phyloP scores from a whole-genome alignment of 108 stramenopile genomes.

The Skeletonema tropicum region DNA sequence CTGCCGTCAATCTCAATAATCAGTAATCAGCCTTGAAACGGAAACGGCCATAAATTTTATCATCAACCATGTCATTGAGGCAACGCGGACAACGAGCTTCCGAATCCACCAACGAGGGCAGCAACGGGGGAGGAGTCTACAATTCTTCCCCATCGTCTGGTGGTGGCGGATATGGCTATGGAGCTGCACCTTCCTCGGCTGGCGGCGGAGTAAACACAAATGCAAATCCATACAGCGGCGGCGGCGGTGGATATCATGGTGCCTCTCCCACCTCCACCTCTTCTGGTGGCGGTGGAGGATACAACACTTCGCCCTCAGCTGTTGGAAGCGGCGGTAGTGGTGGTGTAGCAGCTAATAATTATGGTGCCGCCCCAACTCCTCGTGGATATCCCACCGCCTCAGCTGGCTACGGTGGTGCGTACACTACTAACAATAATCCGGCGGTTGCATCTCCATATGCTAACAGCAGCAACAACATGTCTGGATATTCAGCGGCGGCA shows the following conservation, averaged over 20 bases:
- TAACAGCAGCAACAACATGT: too few species aligned
- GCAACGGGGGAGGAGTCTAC: not conserved
- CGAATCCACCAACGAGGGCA: slow-evolving; percentile 21
- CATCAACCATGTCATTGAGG: slow-evolving; percentile 29
- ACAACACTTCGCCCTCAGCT: not conserved
- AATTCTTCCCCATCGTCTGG: not conserved
- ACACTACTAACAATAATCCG: not conserved
- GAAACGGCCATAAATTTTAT: not conserved
- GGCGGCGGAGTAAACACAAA: not conserved
- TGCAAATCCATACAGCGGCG: not conserved
- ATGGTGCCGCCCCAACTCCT: too few species aligned
- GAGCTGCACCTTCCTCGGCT: not conserved
- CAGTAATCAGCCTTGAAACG: too few species aligned
- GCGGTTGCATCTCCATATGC: not conserved
- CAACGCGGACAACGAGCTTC: slow-evolving; percentile 44
- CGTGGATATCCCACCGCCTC: too few species aligned
- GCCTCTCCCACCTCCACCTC: not conserved
- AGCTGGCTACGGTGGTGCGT: too few species aligned
- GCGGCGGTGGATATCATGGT: not conserved
- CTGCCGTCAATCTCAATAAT: too few species aligned
- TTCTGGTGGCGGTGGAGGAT: not conserved
- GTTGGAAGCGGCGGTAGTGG: not conserved
- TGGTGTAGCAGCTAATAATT: not conserved
- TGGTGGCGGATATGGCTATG: not conserved
- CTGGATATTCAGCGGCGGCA: too few species aligned